A percentile compares a stretch with the other conserved stretches of the same genome.
phyloP scores from a whole-genome alignment of 1,284 basidiomycete species.

The Amylostereum areolatum region DNA sequence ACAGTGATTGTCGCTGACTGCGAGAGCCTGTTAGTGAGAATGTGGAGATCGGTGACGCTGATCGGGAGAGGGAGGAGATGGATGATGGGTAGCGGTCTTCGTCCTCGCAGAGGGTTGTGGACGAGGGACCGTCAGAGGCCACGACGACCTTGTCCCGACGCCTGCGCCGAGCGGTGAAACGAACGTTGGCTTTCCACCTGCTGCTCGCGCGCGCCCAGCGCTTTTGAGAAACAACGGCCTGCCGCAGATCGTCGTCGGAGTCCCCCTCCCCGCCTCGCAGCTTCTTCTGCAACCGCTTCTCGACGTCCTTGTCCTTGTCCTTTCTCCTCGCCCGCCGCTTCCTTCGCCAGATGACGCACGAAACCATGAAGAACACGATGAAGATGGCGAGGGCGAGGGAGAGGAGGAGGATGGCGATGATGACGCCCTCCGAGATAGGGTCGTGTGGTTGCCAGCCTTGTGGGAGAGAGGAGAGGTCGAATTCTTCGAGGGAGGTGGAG shows the following conservation, averaged over 20 bases:
- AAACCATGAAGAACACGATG: slow-evolving; percentile 50
- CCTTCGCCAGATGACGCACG: slow-evolving; percentile 53
- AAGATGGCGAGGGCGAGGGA: slow-evolving; percentile 53
- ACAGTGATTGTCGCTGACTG: no score
- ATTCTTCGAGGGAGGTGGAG: not conserved
- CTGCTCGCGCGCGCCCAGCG: slow-evolving; percentile 56
- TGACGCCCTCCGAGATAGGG: slow-evolving; percentile 12
- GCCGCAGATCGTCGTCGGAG: slow-evolving; percentile 27
- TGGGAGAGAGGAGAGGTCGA: slow-evolving; percentile 38
- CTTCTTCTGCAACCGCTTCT: slow-evolving; percentile 33
- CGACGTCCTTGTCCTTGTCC: slow-evolving; percentile 20
- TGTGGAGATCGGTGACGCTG: no score
- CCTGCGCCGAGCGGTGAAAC: slow-evolving; percentile 49
- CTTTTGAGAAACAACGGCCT: slow-evolving; percentile 44
- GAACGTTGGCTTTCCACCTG: slow-evolving; percentile 57
- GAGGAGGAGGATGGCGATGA: slow-evolving; percentile 48
- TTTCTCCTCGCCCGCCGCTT: slow-evolving; percentile 6
- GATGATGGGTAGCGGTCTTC: not conserved
- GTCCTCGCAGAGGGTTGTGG: not conserved
- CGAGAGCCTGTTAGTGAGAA: no score
- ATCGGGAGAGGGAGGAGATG: not conserved
- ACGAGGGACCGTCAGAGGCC: not conserved
- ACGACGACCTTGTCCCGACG: slow-evolving; percentile 18
- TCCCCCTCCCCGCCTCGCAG: slow-evolving; percentile 20
- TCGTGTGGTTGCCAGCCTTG: slow-evolving; percentile 41